A percentile compares a stretch with the other conserved stretches of the same genome.
phyloP scores from a whole-genome alignment of 352 stramenopile genomes.

The Globisporangium spinosum region DNA sequence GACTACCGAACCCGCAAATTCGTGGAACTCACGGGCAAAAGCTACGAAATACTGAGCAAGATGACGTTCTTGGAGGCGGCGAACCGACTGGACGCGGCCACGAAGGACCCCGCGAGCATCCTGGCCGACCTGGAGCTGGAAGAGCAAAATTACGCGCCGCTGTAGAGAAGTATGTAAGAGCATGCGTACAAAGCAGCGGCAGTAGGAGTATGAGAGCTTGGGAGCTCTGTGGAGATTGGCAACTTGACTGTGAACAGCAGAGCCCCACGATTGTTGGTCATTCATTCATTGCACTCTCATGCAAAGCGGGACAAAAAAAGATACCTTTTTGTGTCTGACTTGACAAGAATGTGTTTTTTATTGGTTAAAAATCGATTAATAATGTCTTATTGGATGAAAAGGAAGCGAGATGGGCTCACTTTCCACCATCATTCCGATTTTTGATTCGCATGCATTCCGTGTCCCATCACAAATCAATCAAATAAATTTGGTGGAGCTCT shows the following conservation, averaged over 20 bases:
- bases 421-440: not conserved
- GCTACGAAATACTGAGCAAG: constrained; percentile 30
- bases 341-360: not conserved
- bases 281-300: not conserved
- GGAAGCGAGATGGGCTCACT: not conserved
- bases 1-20: constrained; percentile 63
- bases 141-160: constrained; percentile 13
- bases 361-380: not conserved
- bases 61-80: constrained; percentile 43
- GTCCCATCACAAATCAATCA: not conserved
- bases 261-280: not conserved
- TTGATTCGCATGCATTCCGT: constrained; percentile 9
- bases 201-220: not conserved
- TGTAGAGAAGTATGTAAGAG: constrained; percentile 1
- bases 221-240: not conserved
- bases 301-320: not conserved
- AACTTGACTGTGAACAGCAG: not conserved
- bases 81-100: constrained; percentile 29
- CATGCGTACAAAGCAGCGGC: not conserved
- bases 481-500: not conserved
- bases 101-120: constrained; percentile 21
- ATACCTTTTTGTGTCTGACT: not conserved
- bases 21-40: constrained; percentile 39
- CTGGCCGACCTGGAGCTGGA: constrained; percentile 26
- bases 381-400: not conserved